Evolutionary conservation across 2,329 filamentous ascomycete genomes (phyloP).

Genomic region (Hypoxylon sp.): DNA sequence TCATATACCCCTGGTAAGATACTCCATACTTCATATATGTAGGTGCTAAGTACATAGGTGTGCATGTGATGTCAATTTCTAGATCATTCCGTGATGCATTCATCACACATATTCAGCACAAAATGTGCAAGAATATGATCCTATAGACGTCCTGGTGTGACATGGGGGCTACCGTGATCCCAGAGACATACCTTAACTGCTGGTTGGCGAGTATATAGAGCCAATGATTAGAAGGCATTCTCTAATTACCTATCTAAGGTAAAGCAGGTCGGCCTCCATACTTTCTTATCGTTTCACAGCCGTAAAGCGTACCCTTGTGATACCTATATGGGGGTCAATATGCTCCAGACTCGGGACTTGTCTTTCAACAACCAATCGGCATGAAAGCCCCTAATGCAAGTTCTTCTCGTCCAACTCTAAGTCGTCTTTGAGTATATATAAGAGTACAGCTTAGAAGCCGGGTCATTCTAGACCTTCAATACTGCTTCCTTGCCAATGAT

Average conservation of each 20-base stretch:
- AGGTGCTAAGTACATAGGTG: not conserved
- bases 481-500: no score
- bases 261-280: slow-evolving; percentile 11
- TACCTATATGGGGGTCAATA: no score
- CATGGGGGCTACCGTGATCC: not conserved
- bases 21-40: not conserved
- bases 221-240: not conserved
- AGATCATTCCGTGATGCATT: not conserved
- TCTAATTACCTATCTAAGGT: not conserved
- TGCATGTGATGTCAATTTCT: not conserved
- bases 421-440: no score
- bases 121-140: not conserved
- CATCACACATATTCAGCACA: not conserved
- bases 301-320: no score
- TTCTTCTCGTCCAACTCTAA: no score
- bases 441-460: no score
- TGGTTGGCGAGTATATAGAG: not conserved
- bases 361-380: no score
- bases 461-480: no score
- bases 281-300: no score
- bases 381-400: no score
- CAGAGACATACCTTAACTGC: not conserved
- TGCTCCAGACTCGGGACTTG: no score
- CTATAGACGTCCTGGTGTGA: not conserved
- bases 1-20: not conserved